Evolutionary conservation across 441 rosid species (phyloP), one percentile per base, ranked within the genome.

Genomic region (Erodium texanum): DNA sequence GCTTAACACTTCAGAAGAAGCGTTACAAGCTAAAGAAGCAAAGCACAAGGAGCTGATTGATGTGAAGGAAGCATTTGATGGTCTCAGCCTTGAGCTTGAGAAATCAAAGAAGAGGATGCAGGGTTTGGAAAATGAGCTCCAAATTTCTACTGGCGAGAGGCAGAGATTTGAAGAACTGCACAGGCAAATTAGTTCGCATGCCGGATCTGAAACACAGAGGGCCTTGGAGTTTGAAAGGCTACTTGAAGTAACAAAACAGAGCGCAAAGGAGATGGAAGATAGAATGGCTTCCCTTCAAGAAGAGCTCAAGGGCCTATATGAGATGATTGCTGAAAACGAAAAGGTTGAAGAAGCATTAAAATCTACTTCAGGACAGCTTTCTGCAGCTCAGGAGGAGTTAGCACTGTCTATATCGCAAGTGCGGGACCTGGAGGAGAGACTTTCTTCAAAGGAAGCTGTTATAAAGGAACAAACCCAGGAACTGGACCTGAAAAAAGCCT

Each of bases 141-240:
- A 74, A 14, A 20, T 64, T 72, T 85, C 97, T 22, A 79, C 73
- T 7, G 82, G 73, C 16, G 97, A 91, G 75, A 87, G 87, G 27
- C 83, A 70, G 80, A 91, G 84, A 77, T 92, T 82, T 62, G 93
- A 94, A 81, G 97, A 86, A 71, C 80, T 94, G 80, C 98, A 89
- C 76, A 85, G 80, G 72, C 71, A 89, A 80, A 88, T 90, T 22
- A 87, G 89, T 38, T 86, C 81, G 22, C 93, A 81, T 76, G 96
- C 93, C 15, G 94, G 88, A 77, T 86, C 91, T 65, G 90, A 88
- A 83, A 74, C 82, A 3, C 87, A 85, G 74, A 84, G 83, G 74
- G 98, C 93, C 48, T 72, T 67, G 83, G 97, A 92, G 77, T 87
- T 86, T 34, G 92, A 87, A 74, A 82, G 76, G 84, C 79, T 87